Evolutionary conservation across 2,329 filamentous ascomycete genomes (phyloP).

Genomic region (Sporothrix euskadiensis): DNA sequence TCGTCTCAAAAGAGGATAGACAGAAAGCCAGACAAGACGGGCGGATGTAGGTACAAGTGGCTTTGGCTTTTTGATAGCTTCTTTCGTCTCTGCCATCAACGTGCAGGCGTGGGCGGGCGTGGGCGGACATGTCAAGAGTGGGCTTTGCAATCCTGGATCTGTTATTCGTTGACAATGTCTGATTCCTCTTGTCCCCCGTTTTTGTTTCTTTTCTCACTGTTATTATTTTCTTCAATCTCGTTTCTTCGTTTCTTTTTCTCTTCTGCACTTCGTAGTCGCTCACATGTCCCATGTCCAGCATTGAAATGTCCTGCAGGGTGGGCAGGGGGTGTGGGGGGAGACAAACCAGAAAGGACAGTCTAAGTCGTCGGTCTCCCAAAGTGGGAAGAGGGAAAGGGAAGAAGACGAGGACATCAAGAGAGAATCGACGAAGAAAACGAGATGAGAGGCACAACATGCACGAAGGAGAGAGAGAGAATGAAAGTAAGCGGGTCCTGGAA

Average conservation of each 20-base stretch:
- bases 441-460: constrained; percentile 11
- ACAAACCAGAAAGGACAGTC: neutral
- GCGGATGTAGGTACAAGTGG: constrained; percentile 1
- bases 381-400: neutral
- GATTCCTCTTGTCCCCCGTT: neutral
- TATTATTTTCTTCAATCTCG: neutral
- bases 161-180: neutral
- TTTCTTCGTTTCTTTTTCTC: neutral
- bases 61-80: neutral
- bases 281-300: neutral
- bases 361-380: constrained; percentile 17
- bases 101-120: neutral
- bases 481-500: constrained; percentile 15
- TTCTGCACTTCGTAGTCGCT: neutral
- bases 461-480: neutral
- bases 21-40: neutral
- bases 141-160: constrained; percentile 12
- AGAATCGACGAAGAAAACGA: constrained; percentile 11
- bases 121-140: neutral
- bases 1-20: neutral
- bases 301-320: neutral
- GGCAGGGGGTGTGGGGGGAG: neutral
- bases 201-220: neutral
- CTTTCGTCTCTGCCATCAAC: neutral
- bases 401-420: neutral